phyloP scores from a whole-genome alignment of 164 flowering plant genomes.

The Saururus chinensis region DNA sequence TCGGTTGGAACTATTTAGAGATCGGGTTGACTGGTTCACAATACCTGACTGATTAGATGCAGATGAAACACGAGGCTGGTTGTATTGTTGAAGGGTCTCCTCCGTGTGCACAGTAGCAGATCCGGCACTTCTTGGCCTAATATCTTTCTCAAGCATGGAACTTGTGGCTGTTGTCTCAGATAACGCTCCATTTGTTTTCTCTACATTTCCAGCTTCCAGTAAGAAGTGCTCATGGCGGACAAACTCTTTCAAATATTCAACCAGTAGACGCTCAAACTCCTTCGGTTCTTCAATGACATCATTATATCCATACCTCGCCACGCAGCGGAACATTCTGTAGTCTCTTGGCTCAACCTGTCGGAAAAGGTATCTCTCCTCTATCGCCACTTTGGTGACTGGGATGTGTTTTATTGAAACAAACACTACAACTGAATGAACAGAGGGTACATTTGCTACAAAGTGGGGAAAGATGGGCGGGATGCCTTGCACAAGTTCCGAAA shows the following conservation, averaged over 20 bases:
- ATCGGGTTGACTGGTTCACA: slow-evolving; percentile 13
- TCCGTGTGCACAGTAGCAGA: slow-evolving; percentile 18
- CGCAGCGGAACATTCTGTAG: slow-evolving; percentile 52
- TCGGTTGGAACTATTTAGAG: slow-evolving; percentile 21
- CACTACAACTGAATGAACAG: slow-evolving; percentile 60
- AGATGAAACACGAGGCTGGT: slow-evolving; percentile 21
- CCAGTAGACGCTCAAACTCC: slow-evolving; percentile 41
- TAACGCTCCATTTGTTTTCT: background rate
- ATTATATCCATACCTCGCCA: slow-evolving; percentile 63
- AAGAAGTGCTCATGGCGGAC: slow-evolving; percentile 33
- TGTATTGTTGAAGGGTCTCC: slow-evolving; percentile 16
- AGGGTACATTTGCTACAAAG: slow-evolving; percentile 42
- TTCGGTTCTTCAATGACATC: slow-evolving; percentile 27
- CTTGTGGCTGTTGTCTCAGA: slow-evolving; percentile 14
- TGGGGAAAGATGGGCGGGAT: slow-evolving; percentile 71
- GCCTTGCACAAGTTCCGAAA: slow-evolving; percentile 74
- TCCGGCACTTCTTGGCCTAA: slow-evolving; percentile 7
- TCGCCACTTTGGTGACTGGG: slow-evolving; percentile 47
- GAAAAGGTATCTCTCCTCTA: slow-evolving; percentile 58
- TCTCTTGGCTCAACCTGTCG: slow-evolving; percentile 47
- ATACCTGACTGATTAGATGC: slow-evolving; percentile 19
- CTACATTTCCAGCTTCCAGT: slow-evolving; percentile 16
- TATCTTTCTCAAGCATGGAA: slow-evolving; percentile 15
- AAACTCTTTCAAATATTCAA: slow-evolving; percentile 44
- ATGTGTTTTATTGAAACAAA: slow-evolving; percentile 53